Conservation (phyloP, 179 eudicot species). For the Beta macrorhiza region DNA sequence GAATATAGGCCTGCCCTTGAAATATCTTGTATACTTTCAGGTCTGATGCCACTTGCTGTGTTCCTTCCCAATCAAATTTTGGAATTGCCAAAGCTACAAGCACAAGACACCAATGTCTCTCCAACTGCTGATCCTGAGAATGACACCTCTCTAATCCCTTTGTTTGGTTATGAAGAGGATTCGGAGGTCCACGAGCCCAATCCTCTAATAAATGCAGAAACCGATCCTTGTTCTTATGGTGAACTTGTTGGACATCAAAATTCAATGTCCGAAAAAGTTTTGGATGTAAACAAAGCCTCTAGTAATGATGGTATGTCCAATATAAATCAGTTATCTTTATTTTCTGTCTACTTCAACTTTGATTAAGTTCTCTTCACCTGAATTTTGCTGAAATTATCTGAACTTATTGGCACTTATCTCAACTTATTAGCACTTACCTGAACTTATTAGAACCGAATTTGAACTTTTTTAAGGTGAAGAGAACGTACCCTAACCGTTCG, state of each 20-base stretch:
- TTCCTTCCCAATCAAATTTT: not conserved
- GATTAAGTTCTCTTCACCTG: too few species aligned
- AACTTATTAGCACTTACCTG: too few species aligned
- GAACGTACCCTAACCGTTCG: not conserved
- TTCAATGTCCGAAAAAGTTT: not conserved
- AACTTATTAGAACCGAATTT: too few species aligned
- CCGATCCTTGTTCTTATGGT: not conserved
- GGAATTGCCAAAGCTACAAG: not conserved
- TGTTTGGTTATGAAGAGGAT: constrained; percentile 8
- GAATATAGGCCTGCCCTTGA: not conserved
- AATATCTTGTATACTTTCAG: not conserved
- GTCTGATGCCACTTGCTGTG: not conserved
- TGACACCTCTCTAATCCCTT: not conserved
- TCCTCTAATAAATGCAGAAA: not conserved
- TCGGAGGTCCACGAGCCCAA: constrained; percentile 9
- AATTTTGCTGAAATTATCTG: too few species aligned
- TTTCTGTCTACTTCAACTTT: not conserved
- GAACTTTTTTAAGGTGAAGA: too few species aligned
- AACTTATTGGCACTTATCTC: too few species aligned
- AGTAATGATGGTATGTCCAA: not conserved
- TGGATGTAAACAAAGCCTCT: not conserved
- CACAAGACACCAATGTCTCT: not conserved
- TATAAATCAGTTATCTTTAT: not conserved
- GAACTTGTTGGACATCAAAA: not conserved
- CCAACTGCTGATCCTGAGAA: not conserved